Percentiles rank a stretch among this genome's conserved stretches.
These are phyloP conservation scores for Aspergillus sp. DNA, from an alignment of 2,329 filamentous ascomycete genomes.

Conservation along the genomic window DNA sequence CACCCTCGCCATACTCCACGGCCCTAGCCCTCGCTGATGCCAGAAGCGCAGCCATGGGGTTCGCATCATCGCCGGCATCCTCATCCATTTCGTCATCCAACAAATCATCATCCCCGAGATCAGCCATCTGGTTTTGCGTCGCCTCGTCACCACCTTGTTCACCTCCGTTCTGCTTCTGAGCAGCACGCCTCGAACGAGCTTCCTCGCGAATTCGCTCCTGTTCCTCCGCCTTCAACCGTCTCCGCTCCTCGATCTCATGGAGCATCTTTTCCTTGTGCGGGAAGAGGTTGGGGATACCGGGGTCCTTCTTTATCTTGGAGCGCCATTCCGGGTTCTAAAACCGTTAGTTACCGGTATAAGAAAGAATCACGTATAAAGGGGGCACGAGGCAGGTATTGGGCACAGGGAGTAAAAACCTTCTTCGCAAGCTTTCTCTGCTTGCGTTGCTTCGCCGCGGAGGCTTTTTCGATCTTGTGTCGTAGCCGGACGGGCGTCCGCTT, in stretches of 20 bases:
- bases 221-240: constrained; percentile 78
- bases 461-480: constrained; percentile 94
- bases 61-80: constrained; percentile 46
- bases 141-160: constrained; percentile 28
- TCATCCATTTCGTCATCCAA: constrained; percentile 46
- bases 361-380: neutral
- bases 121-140: constrained; percentile 31
- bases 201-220: constrained; percentile 68
- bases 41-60: constrained; percentile 47
- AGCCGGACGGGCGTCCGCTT: constrained; percentile 89
- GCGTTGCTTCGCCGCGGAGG: constrained; percentile 82
- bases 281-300: constrained; percentile 94
- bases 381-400: neutral
- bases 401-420: constrained; percentile 55
- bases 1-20: constrained; percentile 43
- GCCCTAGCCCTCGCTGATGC: constrained; percentile 45
- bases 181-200: constrained; percentile 49
- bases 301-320: constrained; percentile 94
- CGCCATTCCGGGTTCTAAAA: constrained; percentile 87
- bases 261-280: constrained; percentile 96
- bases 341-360: constrained; percentile 9
- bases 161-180: constrained; percentile 35
- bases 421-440: constrained; percentile 88
- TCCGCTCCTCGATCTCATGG: constrained; percentile 89
- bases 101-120: constrained; percentile 54